phyloP scores from a whole-genome alignment of 2,329 filamentous ascomycete genomes.

The Colletotrichum lentis region DNA sequence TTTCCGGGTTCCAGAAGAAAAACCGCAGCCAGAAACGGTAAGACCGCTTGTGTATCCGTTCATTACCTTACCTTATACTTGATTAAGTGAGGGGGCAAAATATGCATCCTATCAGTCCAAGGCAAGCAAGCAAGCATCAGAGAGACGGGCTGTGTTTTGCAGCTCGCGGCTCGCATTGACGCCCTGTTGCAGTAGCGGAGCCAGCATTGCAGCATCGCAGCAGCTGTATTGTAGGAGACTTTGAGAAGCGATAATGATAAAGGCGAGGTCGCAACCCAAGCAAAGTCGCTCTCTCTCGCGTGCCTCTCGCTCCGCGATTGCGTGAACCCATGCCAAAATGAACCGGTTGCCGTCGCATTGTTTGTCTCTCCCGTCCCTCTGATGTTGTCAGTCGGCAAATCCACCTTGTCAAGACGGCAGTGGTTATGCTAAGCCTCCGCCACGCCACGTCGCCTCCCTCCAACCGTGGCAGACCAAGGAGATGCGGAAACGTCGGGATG shows the following conservation, averaged over 20 bases:
- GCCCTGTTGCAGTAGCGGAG: slow-evolving; percentile 7
- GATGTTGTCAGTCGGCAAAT: background rate
- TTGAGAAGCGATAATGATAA: slow-evolving; percentile 16
- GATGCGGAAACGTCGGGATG: slow-evolving; percentile 13
- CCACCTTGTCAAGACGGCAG: background rate
- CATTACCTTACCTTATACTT: background rate
- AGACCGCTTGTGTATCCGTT: too few relatives aligned
- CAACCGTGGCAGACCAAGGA: background rate
- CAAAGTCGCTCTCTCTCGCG: background rate
- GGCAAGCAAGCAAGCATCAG: slow-evolving; percentile 4
- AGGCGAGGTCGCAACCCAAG: background rate
- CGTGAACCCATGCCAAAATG: background rate
- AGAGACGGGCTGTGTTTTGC: slow-evolving; percentile 31
- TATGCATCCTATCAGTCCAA: background rate
- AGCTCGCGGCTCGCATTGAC: slow-evolving; percentile 25
- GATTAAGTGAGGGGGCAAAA: slow-evolving; percentile 19
- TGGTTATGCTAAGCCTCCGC: slow-evolving; percentile 5
- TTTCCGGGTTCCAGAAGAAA: slow-evolving; percentile 21
- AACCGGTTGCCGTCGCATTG: background rate
- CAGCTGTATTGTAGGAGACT: background rate
- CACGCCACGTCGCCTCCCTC: slow-evolving; percentile 1
- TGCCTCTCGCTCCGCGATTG: background rate
- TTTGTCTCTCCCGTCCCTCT: slow-evolving; percentile 2
- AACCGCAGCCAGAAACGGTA: background rate
- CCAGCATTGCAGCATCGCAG: slow-evolving; percentile 14